Evolutionary conservation across 345 rosid species (phyloP).

Genomic region (Ceriops decandra): DNA sequence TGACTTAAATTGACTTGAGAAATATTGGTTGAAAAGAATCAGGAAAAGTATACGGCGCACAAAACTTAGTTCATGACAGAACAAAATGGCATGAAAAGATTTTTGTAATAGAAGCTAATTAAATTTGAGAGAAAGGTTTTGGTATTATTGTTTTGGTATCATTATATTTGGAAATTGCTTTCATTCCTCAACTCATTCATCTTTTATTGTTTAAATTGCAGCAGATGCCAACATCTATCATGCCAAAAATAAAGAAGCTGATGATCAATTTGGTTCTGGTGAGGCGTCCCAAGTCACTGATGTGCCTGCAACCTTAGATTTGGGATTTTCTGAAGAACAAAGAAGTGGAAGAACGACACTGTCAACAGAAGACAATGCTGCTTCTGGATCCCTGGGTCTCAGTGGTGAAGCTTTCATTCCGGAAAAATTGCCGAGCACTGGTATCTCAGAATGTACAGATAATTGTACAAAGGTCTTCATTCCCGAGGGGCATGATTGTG

Average conservation of each 20-base stretch:
- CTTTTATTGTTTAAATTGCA: not conserved
- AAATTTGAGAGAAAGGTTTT: too few relatives aligned
- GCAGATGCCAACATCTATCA: constrained; percentile 8
- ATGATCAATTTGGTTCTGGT: constrained; percentile 20
- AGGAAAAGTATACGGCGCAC: too few relatives aligned
- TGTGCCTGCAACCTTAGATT: constrained; percentile 24
- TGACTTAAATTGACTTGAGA: too few relatives aligned
- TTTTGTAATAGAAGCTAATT: too few relatives aligned
- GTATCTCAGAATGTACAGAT: constrained; percentile 20
- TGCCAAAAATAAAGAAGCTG: constrained; percentile 20
- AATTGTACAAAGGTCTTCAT: constrained; percentile 22
- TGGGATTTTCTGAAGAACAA: constrained; percentile 26
- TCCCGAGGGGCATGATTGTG: constrained; percentile 19
- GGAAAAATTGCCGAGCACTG: constrained; percentile 10
- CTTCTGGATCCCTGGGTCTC: constrained; percentile 36
- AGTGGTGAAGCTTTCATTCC: constrained; percentile 26
- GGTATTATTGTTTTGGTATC: too few relatives aligned
- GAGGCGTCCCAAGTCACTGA: constrained; percentile 37
- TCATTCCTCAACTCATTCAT: too few relatives aligned
- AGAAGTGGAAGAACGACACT: constrained; percentile 16
- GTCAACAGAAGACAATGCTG: constrained; percentile 12
- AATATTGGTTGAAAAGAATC: too few relatives aligned
- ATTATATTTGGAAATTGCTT: not conserved
- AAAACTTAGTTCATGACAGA: too few relatives aligned
- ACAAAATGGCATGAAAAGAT: too few relatives aligned